These are phyloP conservation scores for Plicaturopsis crispa DNA, from an alignment of 768 basidiomycete species.

Conservation along the genomic window DNA sequence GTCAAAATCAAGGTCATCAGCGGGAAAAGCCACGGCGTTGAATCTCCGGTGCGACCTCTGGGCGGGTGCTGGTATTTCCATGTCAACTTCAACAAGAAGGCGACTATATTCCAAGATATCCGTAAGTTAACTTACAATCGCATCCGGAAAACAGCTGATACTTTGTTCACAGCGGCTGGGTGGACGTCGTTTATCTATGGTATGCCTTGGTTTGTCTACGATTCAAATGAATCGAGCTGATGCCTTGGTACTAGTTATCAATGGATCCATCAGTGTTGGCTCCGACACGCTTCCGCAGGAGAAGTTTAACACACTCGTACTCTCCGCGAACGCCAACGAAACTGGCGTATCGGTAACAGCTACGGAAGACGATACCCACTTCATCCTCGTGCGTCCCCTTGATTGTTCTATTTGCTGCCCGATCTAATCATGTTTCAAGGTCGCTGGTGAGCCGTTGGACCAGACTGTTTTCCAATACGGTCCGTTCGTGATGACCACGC, in stretches of 20 bases:
- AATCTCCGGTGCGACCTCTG: constrained; percentile 83
- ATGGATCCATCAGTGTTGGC: constrained; percentile 62
- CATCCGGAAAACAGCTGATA: too few species aligned
- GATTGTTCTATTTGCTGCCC: constrained; percentile 3
- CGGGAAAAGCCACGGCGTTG: constrained; percentile 78
- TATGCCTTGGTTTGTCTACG: constrained; percentile 24
- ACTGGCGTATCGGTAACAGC: constrained; percentile 64
- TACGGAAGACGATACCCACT: constrained; percentile 54
- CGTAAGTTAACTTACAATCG: constrained; percentile 58
- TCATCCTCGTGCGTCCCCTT: constrained; percentile 56
- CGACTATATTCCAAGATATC: constrained; percentile 73
- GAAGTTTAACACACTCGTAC: constrained; percentile 75
- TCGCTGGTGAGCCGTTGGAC: constrained; percentile 83
- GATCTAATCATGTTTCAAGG: constrained; percentile 31
- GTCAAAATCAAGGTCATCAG: constrained; percentile 79
- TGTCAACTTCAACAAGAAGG: constrained; percentile 54
- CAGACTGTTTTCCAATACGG: constrained; percentile 86
- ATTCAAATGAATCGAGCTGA: background rate
- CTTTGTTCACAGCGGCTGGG: constrained; percentile 53
- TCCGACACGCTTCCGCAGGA: constrained; percentile 36
- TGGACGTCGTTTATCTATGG: constrained; percentile 91
- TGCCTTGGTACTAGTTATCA: constrained; percentile 38
- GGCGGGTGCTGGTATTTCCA: constrained; percentile 96
- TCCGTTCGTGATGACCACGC: constrained; percentile 81
- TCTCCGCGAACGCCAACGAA: constrained; percentile 52